Evolutionary conservation across 768 basidiomycete species (phyloP), one percentile per base, ranked within the genome.

Genomic region (Boletus sensibilis): DNA sequence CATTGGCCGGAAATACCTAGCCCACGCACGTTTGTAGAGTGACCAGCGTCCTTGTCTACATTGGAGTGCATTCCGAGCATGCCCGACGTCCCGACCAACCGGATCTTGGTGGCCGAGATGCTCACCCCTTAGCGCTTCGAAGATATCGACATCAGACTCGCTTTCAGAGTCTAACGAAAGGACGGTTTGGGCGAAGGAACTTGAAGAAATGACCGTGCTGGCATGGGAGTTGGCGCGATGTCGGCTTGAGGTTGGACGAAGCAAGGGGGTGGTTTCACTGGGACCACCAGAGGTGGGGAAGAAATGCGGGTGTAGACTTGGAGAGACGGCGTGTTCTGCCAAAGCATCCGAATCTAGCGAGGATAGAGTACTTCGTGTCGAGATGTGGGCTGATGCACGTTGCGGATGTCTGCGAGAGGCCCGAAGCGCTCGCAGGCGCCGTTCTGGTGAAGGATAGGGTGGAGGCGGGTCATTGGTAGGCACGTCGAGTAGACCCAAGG

Each of bases 1-100:
- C 64, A 92, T 55, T 5, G 90, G 91, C 29, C 82, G 73, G 67
- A 88, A 92, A 66, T 92, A 92, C 56, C 74, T 71, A 33, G 68
- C 71, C 82, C 80, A 84, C 12, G 70, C 72, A 47, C 63, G 72
- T 46, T 46, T 59, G 52, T 27, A 25, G 51, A 14, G 53, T 16
- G 50, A n/a, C 64, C 57, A 53, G 27, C 56, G 50, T 4, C 50
- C 46, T 1, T 50, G 56, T 5, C 35, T 14, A 23, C 9, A 7
- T 20, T 48, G 55, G 13, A 27, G 40, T 16, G 50, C 14, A n/a
- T 47, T 35, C 27, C 42, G 51, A 34, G 45, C 16, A 13, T 41
- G 47, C n/a, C 52, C 48, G 49, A n/a, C 5, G 38, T 55, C 50
- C 33, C 25, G 53, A 50, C 45, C 52, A 29, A 20, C 9, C 50